phyloP scores from a whole-genome alignment of 2,329 filamentous ascomycete species.

The Ophiostoma sp. region DNA sequence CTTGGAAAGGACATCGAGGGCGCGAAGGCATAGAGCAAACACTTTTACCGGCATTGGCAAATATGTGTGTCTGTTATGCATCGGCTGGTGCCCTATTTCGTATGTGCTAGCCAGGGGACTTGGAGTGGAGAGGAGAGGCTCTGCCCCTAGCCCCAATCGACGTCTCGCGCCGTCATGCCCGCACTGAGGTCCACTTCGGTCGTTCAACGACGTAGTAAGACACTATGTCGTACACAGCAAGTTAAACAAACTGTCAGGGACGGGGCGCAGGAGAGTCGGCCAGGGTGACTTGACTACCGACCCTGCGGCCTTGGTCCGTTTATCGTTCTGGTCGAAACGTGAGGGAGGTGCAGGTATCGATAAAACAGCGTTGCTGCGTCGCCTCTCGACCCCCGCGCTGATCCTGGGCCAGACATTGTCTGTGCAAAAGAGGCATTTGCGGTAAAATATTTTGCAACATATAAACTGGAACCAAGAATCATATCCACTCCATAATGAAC shows the following conservation, averaged over 20 bases:
- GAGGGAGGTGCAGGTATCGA: conserved; percentile 1
- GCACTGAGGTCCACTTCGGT: too few species aligned
- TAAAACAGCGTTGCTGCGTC: conserved; percentile 20
- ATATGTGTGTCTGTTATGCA: conserved; percentile 36
- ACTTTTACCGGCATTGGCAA: conserved; percentile 38
- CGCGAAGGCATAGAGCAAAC: conserved; percentile 33
- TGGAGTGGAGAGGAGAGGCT: neutral
- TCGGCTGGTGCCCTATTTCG: conserved; percentile 24
- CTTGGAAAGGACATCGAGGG: conserved; percentile 28
- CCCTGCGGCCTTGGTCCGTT: neutral
- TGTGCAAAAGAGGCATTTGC: conserved; percentile 14
- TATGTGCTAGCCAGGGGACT: neutral
- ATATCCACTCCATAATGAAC: neutral
- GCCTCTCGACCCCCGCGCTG: conserved; percentile 19
- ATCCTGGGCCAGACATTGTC: conserved; percentile 13
- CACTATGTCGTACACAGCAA: conserved; percentile 5
- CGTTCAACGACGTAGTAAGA: neutral
- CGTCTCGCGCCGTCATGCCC: neutral
- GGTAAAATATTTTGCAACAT: conserved; percentile 1
- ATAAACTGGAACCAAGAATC: neutral
- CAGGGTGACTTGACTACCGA: conserved; percentile 9
- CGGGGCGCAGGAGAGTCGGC: neutral
- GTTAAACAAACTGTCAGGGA: neutral
- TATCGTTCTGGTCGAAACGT: conserved; percentile 19
- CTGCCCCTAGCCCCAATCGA: neutral